A percentile compares a stretch with the other conserved stretches of the same genome.
These are phyloP conservation scores for Leccinum variicolor DNA, from an alignment of 768 basidiomycete genomes.

Conservation along the genomic window DNA sequence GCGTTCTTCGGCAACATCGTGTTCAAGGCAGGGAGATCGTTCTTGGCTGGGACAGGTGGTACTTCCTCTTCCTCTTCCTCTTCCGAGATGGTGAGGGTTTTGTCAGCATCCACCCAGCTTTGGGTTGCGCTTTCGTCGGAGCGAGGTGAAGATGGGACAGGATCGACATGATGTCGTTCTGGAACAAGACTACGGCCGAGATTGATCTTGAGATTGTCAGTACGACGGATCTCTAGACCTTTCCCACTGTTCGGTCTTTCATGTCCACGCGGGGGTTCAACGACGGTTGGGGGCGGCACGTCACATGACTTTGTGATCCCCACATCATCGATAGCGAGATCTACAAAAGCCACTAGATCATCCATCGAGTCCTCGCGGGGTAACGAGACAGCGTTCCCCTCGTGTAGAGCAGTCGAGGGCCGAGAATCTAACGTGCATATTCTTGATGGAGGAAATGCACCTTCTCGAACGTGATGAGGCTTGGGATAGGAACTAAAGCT, in stretches of 20 bases:
- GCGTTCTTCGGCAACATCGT: constrained; percentile 24
- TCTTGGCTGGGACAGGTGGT: constrained; percentile 30
- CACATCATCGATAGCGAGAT: constrained; percentile 38
- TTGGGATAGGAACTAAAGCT: constrained; percentile 10
- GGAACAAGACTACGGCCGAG: constrained; percentile 6
- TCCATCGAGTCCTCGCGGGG: constrained; percentile 34
- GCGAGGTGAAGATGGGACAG: constrained; percentile 12
- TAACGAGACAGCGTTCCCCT: constrained; percentile 17
- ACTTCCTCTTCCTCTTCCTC: constrained; percentile 12
- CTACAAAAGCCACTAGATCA: constrained; percentile 36
- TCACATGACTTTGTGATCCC: constrained; percentile 32
- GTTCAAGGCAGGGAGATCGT: constrained; percentile 21
- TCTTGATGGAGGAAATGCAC: constrained; percentile 57
- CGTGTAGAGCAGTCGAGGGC: constrained; percentile 10
- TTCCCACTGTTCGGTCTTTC: constrained; percentile 25
- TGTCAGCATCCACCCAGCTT: constrained; percentile 18
- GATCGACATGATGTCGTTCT: constrained; percentile 12
- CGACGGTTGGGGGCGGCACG: constrained; percentile 37
- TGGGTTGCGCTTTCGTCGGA: constrained; percentile 20
- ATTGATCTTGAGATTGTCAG: constrained; percentile 14
- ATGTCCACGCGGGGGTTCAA: constrained; percentile 37
- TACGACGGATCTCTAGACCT: constrained; percentile 32
- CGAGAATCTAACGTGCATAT: constrained; percentile 26
- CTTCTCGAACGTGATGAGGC: constrained; percentile 50
- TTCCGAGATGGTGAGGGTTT: constrained; percentile 11